These are phyloP conservation scores for Artemisia argyi DNA, from an alignment of 129 eudicot genomes.

Conservation along the genomic window DNA sequence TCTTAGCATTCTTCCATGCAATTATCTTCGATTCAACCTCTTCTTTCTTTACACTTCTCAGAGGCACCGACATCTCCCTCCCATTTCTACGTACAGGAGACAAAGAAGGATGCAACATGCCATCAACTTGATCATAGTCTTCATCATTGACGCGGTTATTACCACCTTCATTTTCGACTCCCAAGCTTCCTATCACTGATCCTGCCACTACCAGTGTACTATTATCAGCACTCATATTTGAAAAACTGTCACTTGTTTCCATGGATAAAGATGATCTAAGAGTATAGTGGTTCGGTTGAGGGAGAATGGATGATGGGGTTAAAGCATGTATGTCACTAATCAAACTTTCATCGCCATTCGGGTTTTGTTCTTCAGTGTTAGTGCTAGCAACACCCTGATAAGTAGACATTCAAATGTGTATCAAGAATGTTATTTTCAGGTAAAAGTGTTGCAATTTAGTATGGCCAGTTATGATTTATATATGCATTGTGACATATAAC, in stretches of 20 bases:
- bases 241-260: constrained; percentile 44
- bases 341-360: constrained; percentile 20
- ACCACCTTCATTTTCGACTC: constrained; percentile 24
- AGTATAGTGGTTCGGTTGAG: constrained; percentile 12
- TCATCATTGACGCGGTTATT: constrained; percentile 44
- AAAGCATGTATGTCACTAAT: constrained; percentile 37
- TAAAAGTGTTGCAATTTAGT: neutral
- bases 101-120: constrained; percentile 22
- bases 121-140: constrained; percentile 27
- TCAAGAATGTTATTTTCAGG: constrained; percentile 12
- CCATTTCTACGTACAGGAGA: constrained; percentile 26
- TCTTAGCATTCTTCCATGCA: constrained; percentile 85
- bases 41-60: constrained; percentile 69
- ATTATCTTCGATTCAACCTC: constrained; percentile 76
- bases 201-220: constrained; percentile 46
- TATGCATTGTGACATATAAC: constrained; percentile 5
- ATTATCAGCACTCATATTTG: constrained; percentile 48
- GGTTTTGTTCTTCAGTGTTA: constrained; percentile 15
- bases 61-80: constrained; percentile 34
- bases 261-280: constrained; percentile 23
- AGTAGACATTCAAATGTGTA: constrained; percentile 24
- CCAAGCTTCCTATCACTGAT: constrained; percentile 26
- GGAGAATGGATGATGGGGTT: constrained; percentile 23
- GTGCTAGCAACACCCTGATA: constrained; percentile 18
- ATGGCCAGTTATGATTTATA: constrained; percentile 1